Base-by-base conservation (phyloP, 1,284 basidiomycete species). In the Volvariella surrecta region DNA sequence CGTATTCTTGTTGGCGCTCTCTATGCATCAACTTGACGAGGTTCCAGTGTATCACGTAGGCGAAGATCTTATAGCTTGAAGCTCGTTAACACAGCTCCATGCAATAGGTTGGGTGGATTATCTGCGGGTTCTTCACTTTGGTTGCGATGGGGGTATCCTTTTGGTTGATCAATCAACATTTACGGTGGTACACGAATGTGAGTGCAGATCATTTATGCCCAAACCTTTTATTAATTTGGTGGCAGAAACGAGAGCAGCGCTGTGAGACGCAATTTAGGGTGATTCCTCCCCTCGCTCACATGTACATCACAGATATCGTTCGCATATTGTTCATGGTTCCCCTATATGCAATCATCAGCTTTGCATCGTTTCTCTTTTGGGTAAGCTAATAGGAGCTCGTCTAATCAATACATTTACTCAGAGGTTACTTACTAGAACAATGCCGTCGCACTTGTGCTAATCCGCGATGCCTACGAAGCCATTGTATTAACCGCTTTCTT, bases 321-420 rank as follows among this genome's bases (percentile, higher is more conserved):
- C 76, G 86, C 1, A 67, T 89, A 13, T 68, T 90, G 18, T 76
- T 89, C 60, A 81, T 90, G 80, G 82, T 87, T 2, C 84, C 86
- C 3, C 69, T 88, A 31, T 89, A 89, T 56, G 78, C 82, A 11
- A 58, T 74, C 28, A 75, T 84, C 58, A 79, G 77, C 52, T 72
- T 80, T 44, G 70, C 76, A 1, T 81, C 81, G 2, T 89, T 81
- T 60, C 61, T 86, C 28, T 86, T 80, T 62, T 87, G 79, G 80
- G 79, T 79, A 52, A 47, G 68, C 17, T 9, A 19, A 10, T 21
- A 24, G n/a, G n/a, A n/a, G 19, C n/a, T 15, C 4, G 10, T 20
- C 18, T 9, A 3, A 15, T 35, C 38, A 19, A 40, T 32, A 24
- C 43, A 42, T 43, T 42, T 15, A 3, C 10, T 38, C 32, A 11